Evolutionary conservation across 2,329 filamentous ascomycete species (phyloP).

Genomic region (Xylaria arbuscula): DNA sequence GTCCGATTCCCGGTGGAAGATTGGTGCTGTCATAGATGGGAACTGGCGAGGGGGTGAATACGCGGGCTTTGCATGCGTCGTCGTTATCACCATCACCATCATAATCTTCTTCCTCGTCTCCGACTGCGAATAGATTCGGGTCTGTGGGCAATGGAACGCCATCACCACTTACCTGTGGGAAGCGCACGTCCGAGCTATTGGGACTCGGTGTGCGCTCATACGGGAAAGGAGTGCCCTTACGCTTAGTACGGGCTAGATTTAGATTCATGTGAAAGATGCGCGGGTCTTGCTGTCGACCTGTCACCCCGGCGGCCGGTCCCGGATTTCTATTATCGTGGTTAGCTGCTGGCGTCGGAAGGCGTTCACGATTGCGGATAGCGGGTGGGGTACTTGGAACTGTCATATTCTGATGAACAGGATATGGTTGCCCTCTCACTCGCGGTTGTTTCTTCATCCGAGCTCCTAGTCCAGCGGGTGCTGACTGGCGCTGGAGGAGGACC

Average conservation of each 20-base stretch:
- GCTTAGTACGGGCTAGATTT: not conserved
- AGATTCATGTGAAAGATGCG: no score
- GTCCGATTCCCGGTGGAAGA: not conserved
- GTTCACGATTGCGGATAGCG: not conserved
- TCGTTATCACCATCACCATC: not conserved
- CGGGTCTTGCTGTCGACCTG: not conserved
- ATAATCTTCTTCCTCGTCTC: not conserved
- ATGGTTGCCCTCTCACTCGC: conserved; percentile 2
- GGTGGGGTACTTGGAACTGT: not conserved
- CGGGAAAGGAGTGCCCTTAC: not conserved
- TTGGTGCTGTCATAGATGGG: conserved; percentile 14
- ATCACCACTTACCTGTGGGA: no score
- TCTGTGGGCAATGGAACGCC: not conserved
- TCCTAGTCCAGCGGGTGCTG: not conserved
- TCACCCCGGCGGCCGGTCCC: not conserved
- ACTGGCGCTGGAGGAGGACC: conserved; percentile 33
- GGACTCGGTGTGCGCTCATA: not conserved
- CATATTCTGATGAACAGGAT: conserved; percentile 18
- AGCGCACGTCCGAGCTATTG: no score
- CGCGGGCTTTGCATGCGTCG: no score
- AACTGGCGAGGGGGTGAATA: not conserved
- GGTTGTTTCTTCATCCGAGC: not conserved
- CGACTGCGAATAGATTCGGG: conserved; percentile 18
- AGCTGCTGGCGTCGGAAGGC: not conserved
- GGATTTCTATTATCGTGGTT: not conserved